Evolutionary conservation across 2,329 filamentous ascomycete genomes (phyloP), one percentile per base, ranked within the genome.

Genomic region (Domatiomyces catenatus): DNA sequence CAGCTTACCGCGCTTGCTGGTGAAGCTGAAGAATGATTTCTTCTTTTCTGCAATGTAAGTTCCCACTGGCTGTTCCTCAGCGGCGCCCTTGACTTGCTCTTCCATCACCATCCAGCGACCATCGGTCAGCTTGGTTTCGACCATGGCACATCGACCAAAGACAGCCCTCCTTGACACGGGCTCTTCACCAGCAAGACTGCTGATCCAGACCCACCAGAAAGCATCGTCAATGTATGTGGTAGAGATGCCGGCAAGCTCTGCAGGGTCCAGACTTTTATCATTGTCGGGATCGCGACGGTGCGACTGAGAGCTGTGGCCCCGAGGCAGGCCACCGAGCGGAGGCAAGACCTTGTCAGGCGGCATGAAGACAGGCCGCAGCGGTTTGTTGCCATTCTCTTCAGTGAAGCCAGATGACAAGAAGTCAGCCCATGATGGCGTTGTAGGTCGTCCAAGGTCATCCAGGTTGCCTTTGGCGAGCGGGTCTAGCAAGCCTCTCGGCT

Each of bases 191-290:
- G 90, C 88, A 61, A 98, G 71, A 73, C 90, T 96, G 59, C 81
- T 93, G 75, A 98, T 96, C 92, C 92, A 98, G 3, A 96, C 92
- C 90, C 92, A 96, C 92, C 92, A 98, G 66, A 98, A 98, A 1
- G 88, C 84, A 64, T 96, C 90, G 60, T 98, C 92, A 4, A 98
- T 74, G 55, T 92, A 83, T 51, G 96, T 78, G 39, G 77, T 77
- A 20, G 79, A 84, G 62, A 98, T 94, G 63, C 88, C 96, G 26
- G 92, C 92, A 51, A 98, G 75, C 72, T 98, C 92, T 48, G 88
- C 92, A 0, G 90, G 92, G 57, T 95, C 88, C 0, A 95, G 72
- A 42, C 79, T 73, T 20, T 69, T 68, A 49, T 85, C 80, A 12
- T 75, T 75, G 57, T 88, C 81, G n/a, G 86, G 70, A 52, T 80